phyloP scores from a whole-genome alignment of 148 eudicot genomes.

The Tetragonia tetragonoides region DNA sequence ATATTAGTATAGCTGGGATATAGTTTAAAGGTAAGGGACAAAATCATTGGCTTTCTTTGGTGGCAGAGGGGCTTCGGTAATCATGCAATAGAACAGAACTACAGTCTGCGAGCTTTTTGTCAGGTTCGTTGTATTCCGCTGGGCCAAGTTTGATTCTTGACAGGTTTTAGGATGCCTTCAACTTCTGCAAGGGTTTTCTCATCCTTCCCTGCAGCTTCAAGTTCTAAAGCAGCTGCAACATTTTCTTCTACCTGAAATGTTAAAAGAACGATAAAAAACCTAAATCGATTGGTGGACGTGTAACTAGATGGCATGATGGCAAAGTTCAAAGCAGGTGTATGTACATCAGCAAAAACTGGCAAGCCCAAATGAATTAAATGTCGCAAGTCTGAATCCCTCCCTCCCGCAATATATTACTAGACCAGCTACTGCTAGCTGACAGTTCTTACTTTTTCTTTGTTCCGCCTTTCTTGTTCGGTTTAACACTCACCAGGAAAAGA shows the following conservation, averaged over 20 bases:
- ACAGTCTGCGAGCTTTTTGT: neutral
- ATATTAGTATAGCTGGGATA: too few relatives aligned
- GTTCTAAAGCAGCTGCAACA: conserved; percentile 72
- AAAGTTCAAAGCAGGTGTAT: neutral
- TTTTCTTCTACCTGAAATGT: conserved; percentile 73
- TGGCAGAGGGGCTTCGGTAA: neutral
- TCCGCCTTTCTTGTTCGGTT: neutral
- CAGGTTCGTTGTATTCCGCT: conserved; percentile 53
- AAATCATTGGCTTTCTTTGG: neutral
- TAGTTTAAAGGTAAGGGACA: neutral
- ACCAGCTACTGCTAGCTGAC: neutral
- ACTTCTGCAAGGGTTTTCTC: conserved; percentile 52
- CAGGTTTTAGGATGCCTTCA: conserved; percentile 69
- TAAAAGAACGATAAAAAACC: neutral
- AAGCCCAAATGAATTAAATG: too few relatives aligned
- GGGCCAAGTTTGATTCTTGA: conserved; percentile 91
- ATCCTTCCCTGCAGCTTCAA: conserved; percentile 50
- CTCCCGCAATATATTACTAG: too few relatives aligned
- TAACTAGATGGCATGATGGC: neutral
- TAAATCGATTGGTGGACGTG: neutral
- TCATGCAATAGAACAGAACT: neutral
- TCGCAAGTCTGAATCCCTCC: too few relatives aligned
- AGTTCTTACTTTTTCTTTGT: neutral
- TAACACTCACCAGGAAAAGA: neutral
- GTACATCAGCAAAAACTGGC: too few relatives aligned